Base-by-base conservation (phyloP, 352 stramenopile genomes). In the Phytophthora capsici region DNA sequence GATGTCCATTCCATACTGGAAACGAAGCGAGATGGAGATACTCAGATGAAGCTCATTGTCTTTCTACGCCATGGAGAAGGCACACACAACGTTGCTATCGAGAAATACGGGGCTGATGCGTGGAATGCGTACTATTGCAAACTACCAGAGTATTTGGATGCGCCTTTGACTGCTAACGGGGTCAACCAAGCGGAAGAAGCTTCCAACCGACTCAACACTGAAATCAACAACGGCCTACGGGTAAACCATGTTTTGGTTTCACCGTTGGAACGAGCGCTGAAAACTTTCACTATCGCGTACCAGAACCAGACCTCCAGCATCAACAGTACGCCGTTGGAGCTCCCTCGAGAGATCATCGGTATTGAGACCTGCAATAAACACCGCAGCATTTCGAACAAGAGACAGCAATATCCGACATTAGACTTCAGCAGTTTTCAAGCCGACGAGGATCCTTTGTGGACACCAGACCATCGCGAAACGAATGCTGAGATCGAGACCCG, bases 71-170 rank as follows among this genome's bases (percentile, higher is more conserved):
- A 75, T 26, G 67, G 67, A 28, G 56, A 72, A 51, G 67, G 57
- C 12, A 69, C 26, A n/a, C 67, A 75, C 45, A 75, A 75, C 26
- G 67, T 63, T 4, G 67, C 67, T 12, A 71, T 69, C 16, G 63
- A 63, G 2, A 64, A 71, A 16, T 75, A 75, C 48, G 67, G 66
- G n/a, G 30, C 45, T 25, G 62, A 68, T 9, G 67, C 55, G 23
- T 75, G 67, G 67, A 61, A 72, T 12, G 8, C 50, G 9, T 71
- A 69, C 20, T 73, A 73, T 20, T 63, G 66, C 45, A 74, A 63
- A 20, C 6, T 71, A 19, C 60, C 66, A 1, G 49, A 71, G 44
- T 74, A 61, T 63, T 38, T 67, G 36, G 66, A 74, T 34, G 66
- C 66, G 6, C 60, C 54, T 13, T 25, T 74, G 34, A 74, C 66